Evolutionary conservation across 2,329 filamentous ascomycete species (phyloP).

Genomic region (Colletotrichum liriopes): DNA sequence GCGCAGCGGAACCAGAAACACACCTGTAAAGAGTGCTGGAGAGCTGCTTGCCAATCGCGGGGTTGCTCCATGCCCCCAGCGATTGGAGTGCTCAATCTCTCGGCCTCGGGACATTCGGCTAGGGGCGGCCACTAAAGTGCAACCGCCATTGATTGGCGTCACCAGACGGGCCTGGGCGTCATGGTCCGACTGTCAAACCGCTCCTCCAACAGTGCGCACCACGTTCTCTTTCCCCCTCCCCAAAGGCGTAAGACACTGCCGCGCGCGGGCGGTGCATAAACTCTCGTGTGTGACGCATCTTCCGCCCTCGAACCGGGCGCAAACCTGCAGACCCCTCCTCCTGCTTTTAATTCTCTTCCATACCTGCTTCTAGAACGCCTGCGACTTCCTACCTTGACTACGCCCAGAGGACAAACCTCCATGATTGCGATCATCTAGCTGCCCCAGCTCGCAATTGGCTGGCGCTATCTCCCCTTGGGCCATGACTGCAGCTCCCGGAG

Average conservation of each 20-base stretch:
- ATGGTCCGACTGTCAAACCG: constrained; percentile 20
- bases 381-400: neutral
- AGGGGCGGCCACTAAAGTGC: constrained; percentile 36
- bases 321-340: constrained; percentile 9
- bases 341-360: constrained; percentile 4
- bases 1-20: constrained; percentile 37
- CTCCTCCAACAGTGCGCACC: constrained; percentile 29
- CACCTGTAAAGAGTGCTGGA: constrained; percentile 33
- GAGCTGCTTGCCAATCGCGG: constrained; percentile 32
- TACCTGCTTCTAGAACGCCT: constrained; percentile 18
- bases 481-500: constrained; percentile 42
- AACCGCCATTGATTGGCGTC: constrained; percentile 32
- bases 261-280: constrained; percentile 9
- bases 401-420: constrained; percentile 2
- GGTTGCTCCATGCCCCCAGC: constrained; percentile 29
- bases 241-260: constrained; percentile 13
- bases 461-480: constrained; percentile 29
- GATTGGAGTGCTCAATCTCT: constrained; percentile 19
- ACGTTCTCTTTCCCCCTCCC: constrained; percentile 25
- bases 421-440: constrained; percentile 41
- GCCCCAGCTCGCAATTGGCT: constrained; percentile 42
- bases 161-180: constrained; percentile 21
- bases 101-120: constrained; percentile 42
- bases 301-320: neutral
- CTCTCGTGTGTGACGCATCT: constrained; percentile 21